Evolutionary conservation across 2,329 filamentous ascomycete genomes (phyloP), one percentile per base, ranked within the genome.

Genomic region (Colletotrichum karsti): DNA sequence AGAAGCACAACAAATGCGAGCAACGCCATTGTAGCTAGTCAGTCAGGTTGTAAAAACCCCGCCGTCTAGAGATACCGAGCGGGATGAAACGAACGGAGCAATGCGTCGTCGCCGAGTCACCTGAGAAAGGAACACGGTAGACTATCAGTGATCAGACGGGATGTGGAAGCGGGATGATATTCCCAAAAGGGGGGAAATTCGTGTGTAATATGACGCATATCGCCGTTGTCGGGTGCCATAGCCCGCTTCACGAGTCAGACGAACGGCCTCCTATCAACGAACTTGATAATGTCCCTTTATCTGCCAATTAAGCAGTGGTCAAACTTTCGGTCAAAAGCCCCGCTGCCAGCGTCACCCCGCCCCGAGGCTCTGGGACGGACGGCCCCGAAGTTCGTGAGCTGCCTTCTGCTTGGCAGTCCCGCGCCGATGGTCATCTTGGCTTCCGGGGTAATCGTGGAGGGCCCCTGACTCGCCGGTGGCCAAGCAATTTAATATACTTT

Each of bases 361-460:
- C 26, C 51, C 59, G 35, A 30, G 18, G 22, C 7, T 22, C 28
- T 44, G 50, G 42, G 33, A 50, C 58, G 51, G 51, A 39, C 20
- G 53, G 37, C 18, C 53, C 59, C 44, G 22, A 37, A 6, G 22
- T 37, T 39, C 22, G 4, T 42, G 33, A 63, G 35, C 42, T 53
- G 48, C 42, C 13, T 44, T 53, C n/a, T 26, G 35, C 35, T 39
- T 39, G 42, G 59, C 35, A 37, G 9, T 48, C 33, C 20, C 7
- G 28, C 30, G 59, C 24, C 59, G 58, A 22, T 53, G 42, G 5
- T 46, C 26, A 53, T 35, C 42, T 64, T 57, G 51, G 51, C 59
- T 67, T 63, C 59, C 10, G 64, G 51, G 59, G 59, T 67, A 58
- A 67, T 58, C 64, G 64, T 64, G 51, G 59, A 51, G 51, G 20